Evolutionary conservation across 2,329 filamentous ascomycete species (phyloP).

Genomic region (Neopestalotiopsis clavispora): DNA sequence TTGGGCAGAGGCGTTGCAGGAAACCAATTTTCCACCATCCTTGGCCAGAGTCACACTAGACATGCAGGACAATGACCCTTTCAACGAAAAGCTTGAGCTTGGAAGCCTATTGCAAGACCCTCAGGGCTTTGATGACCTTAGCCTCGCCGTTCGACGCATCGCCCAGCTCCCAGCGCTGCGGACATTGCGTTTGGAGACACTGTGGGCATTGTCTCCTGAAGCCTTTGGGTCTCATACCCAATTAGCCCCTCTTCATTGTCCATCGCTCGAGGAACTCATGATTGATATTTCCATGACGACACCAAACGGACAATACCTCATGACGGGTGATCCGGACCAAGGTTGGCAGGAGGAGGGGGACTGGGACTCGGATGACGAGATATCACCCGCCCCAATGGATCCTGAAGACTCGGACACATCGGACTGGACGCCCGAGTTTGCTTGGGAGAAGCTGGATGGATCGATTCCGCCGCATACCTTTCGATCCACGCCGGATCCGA

Average conservation of each 20-base stretch:
- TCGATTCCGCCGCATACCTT: background rate
- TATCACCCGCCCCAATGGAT: conserved; percentile 5
- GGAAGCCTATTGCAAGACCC: background rate
- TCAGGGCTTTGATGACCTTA: background rate
- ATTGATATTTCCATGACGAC: background rate
- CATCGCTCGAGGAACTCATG: conserved; percentile 1
- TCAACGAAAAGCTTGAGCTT: conserved; percentile 3
- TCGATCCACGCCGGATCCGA: background rate
- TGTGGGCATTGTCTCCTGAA: conserved; percentile 9
- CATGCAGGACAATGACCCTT: conserved; percentile 2
- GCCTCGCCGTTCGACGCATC: conserved; percentile 11
- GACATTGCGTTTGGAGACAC: background rate
- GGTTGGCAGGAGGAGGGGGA: background rate
- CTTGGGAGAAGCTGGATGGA: conserved; percentile 11
- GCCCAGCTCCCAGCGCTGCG: conserved; percentile 10
- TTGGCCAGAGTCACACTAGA: background rate
- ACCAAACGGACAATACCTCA: conserved; percentile 1
- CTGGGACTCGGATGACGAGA: background rate
- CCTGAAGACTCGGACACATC: conserved; percentile 17
- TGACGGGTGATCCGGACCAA: conserved; percentile 12
- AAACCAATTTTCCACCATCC: background rate
- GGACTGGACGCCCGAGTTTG: conserved; percentile 15
- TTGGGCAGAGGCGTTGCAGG: background rate
- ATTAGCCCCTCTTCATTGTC: background rate
- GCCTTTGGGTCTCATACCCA: background rate